Evolutionary conservation across 2,329 filamentous ascomycete genomes (phyloP).

Genomic region (Simplicillium aogashimaense): DNA sequence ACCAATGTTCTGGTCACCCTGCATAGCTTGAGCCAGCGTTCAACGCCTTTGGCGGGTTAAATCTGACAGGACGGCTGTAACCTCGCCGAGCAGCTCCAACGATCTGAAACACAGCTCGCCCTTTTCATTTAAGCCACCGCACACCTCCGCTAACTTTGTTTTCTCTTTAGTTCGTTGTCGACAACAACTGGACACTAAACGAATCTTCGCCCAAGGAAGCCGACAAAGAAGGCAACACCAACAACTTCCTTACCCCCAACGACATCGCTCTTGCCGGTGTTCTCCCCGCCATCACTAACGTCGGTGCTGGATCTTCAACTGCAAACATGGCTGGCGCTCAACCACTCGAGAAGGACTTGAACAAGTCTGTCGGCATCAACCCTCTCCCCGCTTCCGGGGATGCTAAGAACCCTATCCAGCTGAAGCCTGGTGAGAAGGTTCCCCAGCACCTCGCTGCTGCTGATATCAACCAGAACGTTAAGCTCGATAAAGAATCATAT

Average conservation of each 20-base stretch:
- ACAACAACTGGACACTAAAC: constrained; percentile 83
- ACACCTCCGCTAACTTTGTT: constrained; percentile 6
- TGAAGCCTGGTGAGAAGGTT: constrained; percentile 72
- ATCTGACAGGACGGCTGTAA: too few species aligned
- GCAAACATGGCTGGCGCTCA: constrained; percentile 51
- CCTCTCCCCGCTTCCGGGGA: constrained; percentile 54
- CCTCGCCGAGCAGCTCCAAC: too few species aligned
- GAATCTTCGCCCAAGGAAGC: constrained; percentile 70
- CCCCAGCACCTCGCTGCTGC: constrained; percentile 60
- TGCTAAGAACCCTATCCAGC: constrained; percentile 67
- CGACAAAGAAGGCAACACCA: constrained; percentile 75
- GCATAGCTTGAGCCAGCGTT: too few species aligned
- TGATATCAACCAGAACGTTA: constrained; percentile 61
- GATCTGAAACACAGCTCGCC: too few species aligned
- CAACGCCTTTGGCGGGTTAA: too few species aligned
- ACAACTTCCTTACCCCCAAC: constrained; percentile 79
- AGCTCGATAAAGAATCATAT: constrained; percentile 77
- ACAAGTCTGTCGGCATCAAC: constrained; percentile 46
- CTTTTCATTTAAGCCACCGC: too few species aligned
- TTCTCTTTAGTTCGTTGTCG: constrained; percentile 72
- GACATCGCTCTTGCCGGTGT: constrained; percentile 47
- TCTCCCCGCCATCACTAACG: constrained; percentile 52
- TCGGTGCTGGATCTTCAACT: constrained; percentile 61
- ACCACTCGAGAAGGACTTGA: constrained; percentile 38
- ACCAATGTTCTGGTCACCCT: too few species aligned